These are phyloP conservation scores for Boletus huronensis DNA, from an alignment of 768 basidiomycete species.

Conservation along the genomic window DNA sequence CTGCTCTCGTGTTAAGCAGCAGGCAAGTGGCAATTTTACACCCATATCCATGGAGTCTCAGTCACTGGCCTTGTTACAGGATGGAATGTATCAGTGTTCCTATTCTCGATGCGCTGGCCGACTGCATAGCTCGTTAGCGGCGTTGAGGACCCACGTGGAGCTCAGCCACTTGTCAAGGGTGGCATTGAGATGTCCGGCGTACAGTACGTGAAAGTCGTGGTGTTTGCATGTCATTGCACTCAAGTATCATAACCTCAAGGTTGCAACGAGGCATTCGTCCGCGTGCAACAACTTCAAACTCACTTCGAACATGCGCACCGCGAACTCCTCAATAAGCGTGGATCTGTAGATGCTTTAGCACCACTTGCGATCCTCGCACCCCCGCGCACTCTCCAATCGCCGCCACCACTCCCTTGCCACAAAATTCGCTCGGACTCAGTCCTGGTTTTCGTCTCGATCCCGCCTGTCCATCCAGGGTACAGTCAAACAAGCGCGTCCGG, in stretches of 20 bases:
- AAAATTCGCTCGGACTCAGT: not conserved
- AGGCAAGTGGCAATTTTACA: constrained; percentile 1
- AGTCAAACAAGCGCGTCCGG: constrained; percentile 12
- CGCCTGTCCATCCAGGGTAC: constrained; percentile 2
- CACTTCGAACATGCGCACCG: constrained; percentile 25
- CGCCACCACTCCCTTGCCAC: constrained; percentile 13
- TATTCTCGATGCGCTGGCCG: constrained; percentile 30
- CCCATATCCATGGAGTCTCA: not conserved
- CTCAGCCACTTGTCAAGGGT: constrained; percentile 32
- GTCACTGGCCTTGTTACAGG: constrained; percentile 13
- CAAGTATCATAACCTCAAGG: constrained; percentile 13
- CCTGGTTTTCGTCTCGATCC: constrained; percentile 8
- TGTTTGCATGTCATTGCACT: not conserved
- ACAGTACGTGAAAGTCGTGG: constrained; percentile 14
- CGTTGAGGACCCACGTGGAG: constrained; percentile 27
- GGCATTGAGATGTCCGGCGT: constrained; percentile 23
- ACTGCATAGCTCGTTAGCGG: constrained; percentile 15
- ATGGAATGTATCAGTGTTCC: constrained; percentile 25
- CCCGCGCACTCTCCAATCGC: constrained; percentile 18
- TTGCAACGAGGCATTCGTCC: constrained; percentile 25
- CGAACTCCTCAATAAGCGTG: constrained; percentile 14
- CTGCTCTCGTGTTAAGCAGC: constrained; percentile 17
- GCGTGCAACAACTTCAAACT: constrained; percentile 21
- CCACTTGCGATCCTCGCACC: constrained; percentile 17
- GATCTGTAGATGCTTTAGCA: constrained; percentile 15